phyloP scores from a whole-genome alignment of 2,329 filamentous ascomycete species.

The Diaporthe longicolla region DNA sequence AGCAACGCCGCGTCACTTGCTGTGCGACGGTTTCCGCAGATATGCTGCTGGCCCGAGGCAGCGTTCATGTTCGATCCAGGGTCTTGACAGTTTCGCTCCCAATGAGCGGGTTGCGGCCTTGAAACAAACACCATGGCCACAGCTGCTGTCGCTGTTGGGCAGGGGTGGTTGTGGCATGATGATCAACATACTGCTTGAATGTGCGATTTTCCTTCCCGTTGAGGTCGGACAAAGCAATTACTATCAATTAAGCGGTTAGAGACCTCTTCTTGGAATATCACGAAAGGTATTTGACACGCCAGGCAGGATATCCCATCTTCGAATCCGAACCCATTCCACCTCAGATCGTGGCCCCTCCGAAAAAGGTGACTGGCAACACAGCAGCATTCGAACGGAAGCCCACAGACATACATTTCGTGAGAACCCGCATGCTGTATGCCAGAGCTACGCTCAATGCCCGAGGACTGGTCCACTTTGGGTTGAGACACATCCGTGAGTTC shows the following conservation, averaged over 20 bases:
- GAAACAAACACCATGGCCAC: slow-evolving; percentile 80
- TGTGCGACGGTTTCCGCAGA: slow-evolving; percentile 86
- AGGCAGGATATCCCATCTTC: slow-evolving; percentile 38
- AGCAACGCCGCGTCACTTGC: slow-evolving; percentile 77
- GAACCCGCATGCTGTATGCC: slow-evolving; percentile 89
- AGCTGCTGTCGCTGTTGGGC: slow-evolving; percentile 81
- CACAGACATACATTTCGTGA: slow-evolving; percentile 80
- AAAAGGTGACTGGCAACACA: slow-evolving; percentile 29
- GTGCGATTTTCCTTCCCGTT: slow-evolving; percentile 79
- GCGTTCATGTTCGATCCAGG: slow-evolving; percentile 67
- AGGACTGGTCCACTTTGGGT: slow-evolving; percentile 78
- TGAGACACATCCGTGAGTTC: slow-evolving; percentile 83
- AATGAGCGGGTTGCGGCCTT: slow-evolving; percentile 80
- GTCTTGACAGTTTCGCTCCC: slow-evolving; percentile 72
- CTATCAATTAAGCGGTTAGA: slow-evolving; percentile 82
- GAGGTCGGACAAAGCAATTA: slow-evolving; percentile 74
- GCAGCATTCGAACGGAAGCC: slow-evolving; percentile 50
- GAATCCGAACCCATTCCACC: slow-evolving; percentile 30
- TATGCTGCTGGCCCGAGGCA: slow-evolving; percentile 48
- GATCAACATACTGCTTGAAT: slow-evolving; percentile 81
- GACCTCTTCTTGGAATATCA: neutral
- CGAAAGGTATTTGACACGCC: slow-evolving; percentile 41
- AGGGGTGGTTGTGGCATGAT: slow-evolving; percentile 82
- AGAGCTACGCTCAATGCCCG: slow-evolving; percentile 78
- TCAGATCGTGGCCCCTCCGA: neutral